Base-by-base conservation (phyloP, 139 green algal species). In the Chlorella vulgaris region DNA sequence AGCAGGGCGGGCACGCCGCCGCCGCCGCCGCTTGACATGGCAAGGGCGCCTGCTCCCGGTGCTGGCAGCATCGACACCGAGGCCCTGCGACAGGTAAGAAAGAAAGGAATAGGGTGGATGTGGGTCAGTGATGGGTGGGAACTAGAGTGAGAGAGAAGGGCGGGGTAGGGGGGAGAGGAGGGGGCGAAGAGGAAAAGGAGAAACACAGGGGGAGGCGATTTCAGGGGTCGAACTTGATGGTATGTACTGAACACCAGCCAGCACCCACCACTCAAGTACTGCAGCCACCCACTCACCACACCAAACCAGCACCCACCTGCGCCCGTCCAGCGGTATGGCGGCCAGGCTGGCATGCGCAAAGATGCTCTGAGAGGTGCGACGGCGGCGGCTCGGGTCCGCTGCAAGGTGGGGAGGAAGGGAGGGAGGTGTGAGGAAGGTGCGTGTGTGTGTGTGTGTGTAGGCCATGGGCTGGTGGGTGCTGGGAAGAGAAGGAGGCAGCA, bases 361-460 rank as follows among this genome's bases (percentile, higher is more conserved):
- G 47, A 83, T 66, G 69, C 63, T 77, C 78, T 83, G 78, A 7
- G 68, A 39, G 28, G 40, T 40, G 39, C 78, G 69, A 4, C 62
- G 69, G 13, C 19, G 26, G 28, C 51, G 47, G 58, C 76, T 26
- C 7, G n/a, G 47, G 31, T 33, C 50, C 47, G 43, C 55, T 8
- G 18, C 55, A 65, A n/a, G 22, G 47, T 55, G 47, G 47, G 55
- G 18, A 65, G 22, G 15, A 65, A n/a, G 28, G 22, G 18, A 65
- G 15, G 8, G 8, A 5, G 55, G 55, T 28, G 22, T 65, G 22
- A 31, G 55, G 22, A 31, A 31, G 22, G 18, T 65, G 55, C 18
- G 22, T 5, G 55, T 31, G n/a, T 65, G 55, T 29, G 22, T 28
- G 15, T 65, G 55, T 28, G 55, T 15, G 55, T n/a, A 21, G 22